Base-by-base conservation (phyloP, 176 grass and related monocot species). In the Tillandsia fasciculata region DNA sequence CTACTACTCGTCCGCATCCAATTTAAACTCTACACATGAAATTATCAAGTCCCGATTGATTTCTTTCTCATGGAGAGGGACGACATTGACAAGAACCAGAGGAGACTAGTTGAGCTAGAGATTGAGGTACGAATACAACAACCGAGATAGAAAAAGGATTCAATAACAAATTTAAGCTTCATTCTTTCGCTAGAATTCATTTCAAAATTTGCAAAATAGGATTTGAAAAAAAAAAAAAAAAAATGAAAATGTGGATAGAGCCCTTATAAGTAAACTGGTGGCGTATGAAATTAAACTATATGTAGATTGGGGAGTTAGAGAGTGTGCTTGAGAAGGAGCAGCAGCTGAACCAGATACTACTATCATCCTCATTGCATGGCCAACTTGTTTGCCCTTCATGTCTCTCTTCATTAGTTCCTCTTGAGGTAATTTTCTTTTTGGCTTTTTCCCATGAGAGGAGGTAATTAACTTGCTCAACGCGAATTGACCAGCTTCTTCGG, bases 61-160 rank as follows among this genome's bases (percentile, higher is more conserved):
- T 69, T 87, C 66, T 87, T 90, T 72, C 79, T 90, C 33, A 97
- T 97, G 89, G 84, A 83, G 42, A 64, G 73, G 9, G 79, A 85
- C 12, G 79, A 48, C 20, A 20, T 20, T 20, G 20, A 20, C 27
- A 72, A 2, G 77, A 87, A 76, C 87, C 92, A 42, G 84, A 92
- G 84, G 33, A 42, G 33, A 42, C 5, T 42, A 42, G 17, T 76
- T 9, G 76, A 86, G 77, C 86, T 96, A 42, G 84, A 92, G 84
- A 23, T 83, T 48, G 84, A 97, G 86, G 82, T 86, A 58, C 50
- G 53, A 18, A 1, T 27, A 8, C 67, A 64, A 13, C n/a, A 29
- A 10, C 52, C 47, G 8, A 10, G 20, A 26, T 12, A 7, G 1
- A 6, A 58, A 5, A n/a, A n/a, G n/a, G n/a, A n/a, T n/a, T n/a